Conservation (phyloP, 2,329 filamentous ascomycete species). For the Beauveria rudraprayagi region DNA sequence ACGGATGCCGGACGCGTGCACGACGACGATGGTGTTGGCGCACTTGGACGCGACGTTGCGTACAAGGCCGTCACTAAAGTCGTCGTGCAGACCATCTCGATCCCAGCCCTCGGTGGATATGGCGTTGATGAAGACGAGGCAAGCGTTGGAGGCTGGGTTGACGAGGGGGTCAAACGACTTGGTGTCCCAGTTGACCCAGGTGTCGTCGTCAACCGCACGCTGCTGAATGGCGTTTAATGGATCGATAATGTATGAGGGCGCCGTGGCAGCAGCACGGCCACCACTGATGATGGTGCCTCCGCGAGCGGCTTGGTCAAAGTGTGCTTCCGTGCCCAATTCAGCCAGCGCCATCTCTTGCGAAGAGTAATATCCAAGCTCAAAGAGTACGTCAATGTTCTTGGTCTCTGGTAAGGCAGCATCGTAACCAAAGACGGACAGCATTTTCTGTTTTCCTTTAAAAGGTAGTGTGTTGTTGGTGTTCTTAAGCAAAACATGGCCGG, state of each 20-base stretch:
- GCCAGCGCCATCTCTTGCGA: conserved; percentile 38
- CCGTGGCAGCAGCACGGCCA: conserved; percentile 43
- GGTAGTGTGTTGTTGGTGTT: conserved; percentile 58
- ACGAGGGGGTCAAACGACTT: conserved; percentile 25
- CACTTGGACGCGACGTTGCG: conserved; percentile 51
- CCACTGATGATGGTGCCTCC: conserved; percentile 45
- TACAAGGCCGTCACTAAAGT: conserved; percentile 53
- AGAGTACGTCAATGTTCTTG: conserved; percentile 38
- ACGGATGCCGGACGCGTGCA: conserved; percentile 56
- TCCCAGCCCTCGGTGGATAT: conserved; percentile 74
- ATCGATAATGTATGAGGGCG: conserved; percentile 41
- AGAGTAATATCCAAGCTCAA: conserved; percentile 39
- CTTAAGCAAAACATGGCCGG: conserved; percentile 68
- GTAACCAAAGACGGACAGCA: conserved; percentile 53
- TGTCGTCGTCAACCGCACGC: conserved; percentile 43
- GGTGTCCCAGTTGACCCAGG: conserved; percentile 44
- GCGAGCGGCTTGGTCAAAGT: conserved; percentile 40
- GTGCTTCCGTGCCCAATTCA: conserved; percentile 31
- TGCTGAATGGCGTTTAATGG: conserved; percentile 51
- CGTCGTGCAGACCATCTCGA: conserved; percentile 58
- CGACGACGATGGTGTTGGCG: conserved; percentile 53
- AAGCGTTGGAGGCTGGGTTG: conserved; percentile 41
- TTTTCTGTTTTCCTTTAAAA: conserved; percentile 44
- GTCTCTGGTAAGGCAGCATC: conserved; percentile 48
- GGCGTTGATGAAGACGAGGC: conserved; percentile 77